Percentiles rank a stretch among this genome's conserved stretches.
phyloP scores from a whole-genome alignment of 495 filamentous ascomycete genomes.

The Jackrogersella minutella region DNA sequence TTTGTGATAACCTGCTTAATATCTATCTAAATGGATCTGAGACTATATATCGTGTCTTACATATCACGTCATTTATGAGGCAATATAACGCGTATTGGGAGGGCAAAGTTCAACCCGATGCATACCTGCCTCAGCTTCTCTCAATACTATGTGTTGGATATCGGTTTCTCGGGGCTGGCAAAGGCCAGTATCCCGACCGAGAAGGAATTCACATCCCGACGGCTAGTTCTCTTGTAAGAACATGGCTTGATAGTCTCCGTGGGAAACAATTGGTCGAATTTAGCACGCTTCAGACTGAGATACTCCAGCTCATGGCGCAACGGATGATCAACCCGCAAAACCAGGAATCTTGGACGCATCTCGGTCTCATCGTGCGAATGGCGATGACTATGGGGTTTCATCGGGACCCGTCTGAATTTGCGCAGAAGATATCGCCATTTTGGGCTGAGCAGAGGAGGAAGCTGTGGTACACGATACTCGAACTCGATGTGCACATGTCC shows the following conservation, averaged over 20 bases:
- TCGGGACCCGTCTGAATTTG: constrained; percentile 51
- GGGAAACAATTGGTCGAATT: constrained; percentile 51
- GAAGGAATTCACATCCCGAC: constrained; percentile 51
- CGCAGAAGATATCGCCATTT: constrained; percentile 44
- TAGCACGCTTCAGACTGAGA: constrained; percentile 48
- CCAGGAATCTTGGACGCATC: constrained; percentile 49
- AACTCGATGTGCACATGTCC: constrained; percentile 51
- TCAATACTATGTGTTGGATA: constrained; percentile 48
- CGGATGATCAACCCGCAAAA: constrained; percentile 47
- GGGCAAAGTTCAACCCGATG: constrained; percentile 35
- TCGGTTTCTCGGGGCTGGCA: constrained; percentile 42
- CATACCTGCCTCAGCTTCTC: constrained; percentile 56
- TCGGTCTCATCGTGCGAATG: constrained; percentile 52
- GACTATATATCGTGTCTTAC: constrained; percentile 59
- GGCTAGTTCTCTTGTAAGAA: constrained; percentile 49
- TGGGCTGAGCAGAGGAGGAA: constrained; percentile 47
- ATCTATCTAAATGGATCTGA: constrained; percentile 56
- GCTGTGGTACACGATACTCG: constrained; percentile 51
- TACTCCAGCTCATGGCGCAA: constrained; percentile 49
- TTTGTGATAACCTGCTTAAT: constrained; percentile 51
- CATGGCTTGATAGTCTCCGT: constrained; percentile 49
- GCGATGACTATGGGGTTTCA: constrained; percentile 55
- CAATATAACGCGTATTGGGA: constrained; percentile 57
- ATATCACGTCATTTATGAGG: constrained; percentile 53
- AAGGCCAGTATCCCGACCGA: constrained; percentile 41